These are phyloP conservation scores for Tubosaeta brunneosetosa DNA, from an alignment of 768 basidiomycete species.

Conservation along the genomic window DNA sequence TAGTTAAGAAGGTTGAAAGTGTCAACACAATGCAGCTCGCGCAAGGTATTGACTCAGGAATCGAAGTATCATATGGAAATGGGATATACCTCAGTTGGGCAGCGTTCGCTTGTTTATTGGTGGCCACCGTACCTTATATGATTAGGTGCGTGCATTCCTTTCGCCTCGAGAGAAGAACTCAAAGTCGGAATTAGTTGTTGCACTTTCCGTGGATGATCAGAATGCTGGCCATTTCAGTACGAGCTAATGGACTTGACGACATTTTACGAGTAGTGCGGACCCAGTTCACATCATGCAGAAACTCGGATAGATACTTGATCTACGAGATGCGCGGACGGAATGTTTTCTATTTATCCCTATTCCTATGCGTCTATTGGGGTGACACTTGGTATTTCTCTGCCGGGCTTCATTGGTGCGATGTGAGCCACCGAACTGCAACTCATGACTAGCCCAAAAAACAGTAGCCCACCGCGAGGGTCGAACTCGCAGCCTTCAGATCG, in stretches of 20 bases:
- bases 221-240: constrained; percentile 27
- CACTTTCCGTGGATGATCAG: constrained; percentile 64
- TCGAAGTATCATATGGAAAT: constrained; percentile 55
- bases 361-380: neutral
- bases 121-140: constrained; percentile 70
- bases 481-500: constrained; percentile 61
- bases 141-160: constrained; percentile 52
- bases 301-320: constrained; percentile 4
- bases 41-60: constrained; percentile 48
- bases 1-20: constrained; percentile 57
- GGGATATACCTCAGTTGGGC: constrained; percentile 72
- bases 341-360: constrained; percentile 22
- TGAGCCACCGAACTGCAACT: too few species aligned
- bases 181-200: constrained; percentile 53
- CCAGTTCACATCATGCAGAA: constrained; percentile 5
- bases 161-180: neutral
- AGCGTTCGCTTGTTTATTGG: constrained; percentile 60
- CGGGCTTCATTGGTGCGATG: neutral
- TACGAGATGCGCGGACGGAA: constrained; percentile 13
- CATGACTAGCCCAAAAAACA: constrained; percentile 13
- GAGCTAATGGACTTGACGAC: constrained; percentile 15
- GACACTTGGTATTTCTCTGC: neutral
- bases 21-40: constrained; percentile 52
- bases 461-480: constrained; percentile 62
- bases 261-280: constrained; percentile 5